Conservation (phyloP, 805 yeast species). For the Starmera pachycereana region DNA sequence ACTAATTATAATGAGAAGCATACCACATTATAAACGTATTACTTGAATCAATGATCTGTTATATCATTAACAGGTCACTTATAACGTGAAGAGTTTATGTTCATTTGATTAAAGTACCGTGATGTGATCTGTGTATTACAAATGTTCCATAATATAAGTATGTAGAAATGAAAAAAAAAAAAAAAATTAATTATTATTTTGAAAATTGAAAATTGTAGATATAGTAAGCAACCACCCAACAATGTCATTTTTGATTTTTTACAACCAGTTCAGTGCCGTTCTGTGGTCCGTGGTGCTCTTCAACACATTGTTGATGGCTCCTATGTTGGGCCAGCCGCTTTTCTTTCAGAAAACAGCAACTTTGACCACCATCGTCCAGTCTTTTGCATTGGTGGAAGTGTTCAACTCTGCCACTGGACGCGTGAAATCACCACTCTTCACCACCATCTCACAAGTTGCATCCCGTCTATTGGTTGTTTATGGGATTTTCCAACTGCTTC, state of each 20-base stretch:
- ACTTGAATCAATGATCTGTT: no score
- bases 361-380: slow-evolving; percentile 59
- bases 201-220: not conserved
- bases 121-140: no score
- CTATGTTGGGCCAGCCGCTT: slow-evolving; percentile 50
- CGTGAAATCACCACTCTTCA: slow-evolving; percentile 76
- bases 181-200: no score
- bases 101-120: no score
- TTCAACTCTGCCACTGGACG: slow-evolving; percentile 68
- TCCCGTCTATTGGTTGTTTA: slow-evolving; percentile 75
- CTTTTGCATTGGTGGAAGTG: slow-evolving; percentile 72
- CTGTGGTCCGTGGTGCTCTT: slow-evolving; percentile 44
- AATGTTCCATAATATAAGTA: no score
- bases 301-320: slow-evolving; percentile 29
- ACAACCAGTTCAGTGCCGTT: slow-evolving; percentile 42
- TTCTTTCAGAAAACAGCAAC: slow-evolving; percentile 50
- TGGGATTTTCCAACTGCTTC: slow-evolving; percentile 73
- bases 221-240: not conserved
- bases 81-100: no score
- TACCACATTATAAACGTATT: no score
- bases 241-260: slow-evolving; percentile 25
- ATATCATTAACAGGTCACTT: no score
- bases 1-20: no score
- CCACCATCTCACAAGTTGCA: slow-evolving; percentile 80
- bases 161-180: no score